Conservation (phyloP, 306 rosid species). For the Acacia confusa region DNA sequence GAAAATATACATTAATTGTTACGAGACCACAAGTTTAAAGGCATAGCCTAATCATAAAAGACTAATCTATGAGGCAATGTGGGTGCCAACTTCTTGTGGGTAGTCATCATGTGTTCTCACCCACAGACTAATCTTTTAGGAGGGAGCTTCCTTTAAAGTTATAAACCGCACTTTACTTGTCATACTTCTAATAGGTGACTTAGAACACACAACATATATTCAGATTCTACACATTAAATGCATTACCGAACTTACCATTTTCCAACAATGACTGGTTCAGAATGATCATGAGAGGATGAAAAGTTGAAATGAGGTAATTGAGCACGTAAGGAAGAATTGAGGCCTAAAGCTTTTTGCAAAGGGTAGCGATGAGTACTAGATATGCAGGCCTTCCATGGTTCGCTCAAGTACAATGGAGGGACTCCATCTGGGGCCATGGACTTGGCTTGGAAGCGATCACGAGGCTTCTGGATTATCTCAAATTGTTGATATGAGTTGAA, state of each 20-base stretch:
- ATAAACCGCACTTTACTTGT: too few species aligned
- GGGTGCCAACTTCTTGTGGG: too few species aligned
- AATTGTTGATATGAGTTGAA: background rate
- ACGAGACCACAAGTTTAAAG: too few species aligned
- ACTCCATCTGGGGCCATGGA: slow-evolving; percentile 34
- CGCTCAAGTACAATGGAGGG: slow-evolving; percentile 36
- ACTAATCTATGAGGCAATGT: too few species aligned
- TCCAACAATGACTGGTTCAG: slow-evolving; percentile 44
- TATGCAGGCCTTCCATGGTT: slow-evolving; percentile 26
- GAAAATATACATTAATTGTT: too few species aligned
- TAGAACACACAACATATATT: too few species aligned
- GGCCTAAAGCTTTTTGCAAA: slow-evolving; percentile 46
- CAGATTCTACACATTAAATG: too few species aligned
- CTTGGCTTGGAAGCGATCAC: slow-evolving; percentile 32
- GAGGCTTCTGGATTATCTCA: background rate
- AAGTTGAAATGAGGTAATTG: slow-evolving; percentile 39
- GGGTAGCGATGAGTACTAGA: slow-evolving; percentile 5
- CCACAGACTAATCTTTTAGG: too few species aligned
- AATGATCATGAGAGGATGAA: slow-evolving; percentile 1
- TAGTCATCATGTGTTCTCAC: too few species aligned
- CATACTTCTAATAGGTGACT: too few species aligned
- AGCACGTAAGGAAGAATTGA: slow-evolving; percentile 34
- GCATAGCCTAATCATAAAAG: too few species aligned
- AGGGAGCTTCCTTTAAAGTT: too few species aligned
- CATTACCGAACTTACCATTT: slow-evolving; percentile 39